A percentile compares a stretch with the other conserved stretches of the same genome.
phyloP scores from a whole-genome alignment of 2,329 filamentous ascomycete genomes.

The Eutypa lata region DNA sequence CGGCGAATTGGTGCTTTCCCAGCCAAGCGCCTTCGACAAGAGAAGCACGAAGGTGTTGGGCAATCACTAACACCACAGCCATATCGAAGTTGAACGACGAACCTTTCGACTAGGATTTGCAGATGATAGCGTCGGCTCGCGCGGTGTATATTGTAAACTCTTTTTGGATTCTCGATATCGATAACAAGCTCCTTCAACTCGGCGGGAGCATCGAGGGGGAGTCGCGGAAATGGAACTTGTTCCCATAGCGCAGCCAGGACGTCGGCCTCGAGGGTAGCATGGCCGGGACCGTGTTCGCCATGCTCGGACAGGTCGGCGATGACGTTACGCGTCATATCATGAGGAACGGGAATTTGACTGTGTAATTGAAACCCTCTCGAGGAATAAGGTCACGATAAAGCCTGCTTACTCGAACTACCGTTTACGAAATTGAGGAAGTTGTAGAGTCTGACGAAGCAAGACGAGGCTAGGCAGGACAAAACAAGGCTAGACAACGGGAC shows the following conservation, averaged over 20 bases:
- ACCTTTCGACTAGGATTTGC: slow-evolving; percentile 68
- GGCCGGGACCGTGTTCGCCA: slow-evolving; percentile 38
- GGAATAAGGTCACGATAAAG: too few relatives aligned
- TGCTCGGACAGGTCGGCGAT: slow-evolving; percentile 20
- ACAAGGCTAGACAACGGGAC: background rate
- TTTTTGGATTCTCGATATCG: slow-evolving; percentile 59
- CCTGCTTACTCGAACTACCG: too few relatives aligned
- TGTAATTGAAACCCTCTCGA: too few relatives aligned
- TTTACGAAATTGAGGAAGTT: too few relatives aligned
- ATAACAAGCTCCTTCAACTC: slow-evolving; percentile 54
- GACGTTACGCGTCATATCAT: slow-evolving; percentile 1
- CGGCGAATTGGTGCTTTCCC: slow-evolving; percentile 68
- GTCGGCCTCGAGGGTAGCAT: slow-evolving; percentile 39
- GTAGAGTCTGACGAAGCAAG: too few relatives aligned
- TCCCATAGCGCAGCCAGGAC: slow-evolving; percentile 60
- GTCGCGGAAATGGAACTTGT: slow-evolving; percentile 54
- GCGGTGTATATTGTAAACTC: slow-evolving; percentile 58
- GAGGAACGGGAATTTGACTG: background rate
- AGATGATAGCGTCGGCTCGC: slow-evolving; percentile 61
- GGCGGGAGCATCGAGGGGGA: slow-evolving; percentile 58
- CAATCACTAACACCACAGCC: slow-evolving; percentile 72
- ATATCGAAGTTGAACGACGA: slow-evolving; percentile 75
- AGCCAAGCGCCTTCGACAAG: slow-evolving; percentile 66
- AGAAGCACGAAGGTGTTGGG: slow-evolving; percentile 75
- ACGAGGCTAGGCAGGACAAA: background rate